Conservation (phyloP, 2,329 filamentous ascomycete genomes). For the Colletotrichum truncatum region DNA sequence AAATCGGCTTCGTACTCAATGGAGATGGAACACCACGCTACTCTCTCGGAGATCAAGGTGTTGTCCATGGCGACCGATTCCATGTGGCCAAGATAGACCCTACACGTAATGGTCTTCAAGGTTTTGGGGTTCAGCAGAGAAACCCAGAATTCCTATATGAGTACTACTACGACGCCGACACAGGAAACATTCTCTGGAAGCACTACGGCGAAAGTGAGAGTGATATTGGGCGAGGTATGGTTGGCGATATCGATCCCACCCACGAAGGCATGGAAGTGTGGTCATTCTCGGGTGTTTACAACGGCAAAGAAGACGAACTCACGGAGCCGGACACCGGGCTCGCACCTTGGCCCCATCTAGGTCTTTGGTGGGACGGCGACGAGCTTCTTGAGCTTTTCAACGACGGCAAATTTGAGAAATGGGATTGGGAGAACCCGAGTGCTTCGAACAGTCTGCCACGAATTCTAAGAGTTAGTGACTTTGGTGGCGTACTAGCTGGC, state of each 20-base stretch:
- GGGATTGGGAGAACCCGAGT: constrained; percentile 18
- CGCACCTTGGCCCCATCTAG: constrained; percentile 19
- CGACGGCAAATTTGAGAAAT: constrained; percentile 35
- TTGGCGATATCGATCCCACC: constrained; percentile 34
- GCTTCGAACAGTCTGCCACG: not conserved
- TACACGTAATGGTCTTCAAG: constrained; percentile 31
- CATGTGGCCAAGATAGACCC: constrained; percentile 36
- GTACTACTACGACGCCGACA: constrained; percentile 35
- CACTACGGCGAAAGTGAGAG: constrained; percentile 10
- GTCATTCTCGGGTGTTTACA: constrained; percentile 34
- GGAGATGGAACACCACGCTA: constrained; percentile 34
- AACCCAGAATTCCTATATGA: constrained; percentile 32
- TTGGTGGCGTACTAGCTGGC: not conserved
- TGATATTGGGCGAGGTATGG: constrained; percentile 33
- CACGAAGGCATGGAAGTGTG: constrained; percentile 33
- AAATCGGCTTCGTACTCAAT: constrained; percentile 35
- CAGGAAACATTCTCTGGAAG: constrained; percentile 32
- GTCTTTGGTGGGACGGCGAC: constrained; percentile 31
- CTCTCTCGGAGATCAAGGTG: constrained; percentile 26
- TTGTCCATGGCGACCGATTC: constrained; percentile 34
- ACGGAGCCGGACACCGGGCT: not conserved
- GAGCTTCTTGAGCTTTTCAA: constrained; percentile 35
- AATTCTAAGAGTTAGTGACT: constrained; percentile 6
- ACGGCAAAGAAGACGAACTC: constrained; percentile 25
- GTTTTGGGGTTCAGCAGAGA: constrained; percentile 33